Base-by-base conservation (phyloP, 164 flowering plant species). In the Paratinospora sagittata region DNA sequence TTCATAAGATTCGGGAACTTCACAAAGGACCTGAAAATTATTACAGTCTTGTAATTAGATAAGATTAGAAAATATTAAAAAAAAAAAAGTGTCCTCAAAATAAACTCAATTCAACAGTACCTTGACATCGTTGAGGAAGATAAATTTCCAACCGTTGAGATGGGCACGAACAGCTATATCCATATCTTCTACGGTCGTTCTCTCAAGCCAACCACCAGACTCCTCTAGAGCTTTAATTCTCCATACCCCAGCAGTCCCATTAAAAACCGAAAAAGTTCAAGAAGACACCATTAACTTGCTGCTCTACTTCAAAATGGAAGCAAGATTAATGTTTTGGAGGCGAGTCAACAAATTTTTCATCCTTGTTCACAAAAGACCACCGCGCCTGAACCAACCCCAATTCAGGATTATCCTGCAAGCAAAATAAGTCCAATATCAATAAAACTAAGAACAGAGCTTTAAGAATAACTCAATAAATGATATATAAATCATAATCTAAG, bases 211-310 rank as follows among this genome's bases (percentile, higher is more conserved):
- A 21, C 97, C 97, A 14, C 97, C 97, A 37, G 89, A 89, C 7
- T 89, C 93, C 75, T 88, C 97, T 37, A 90, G 75, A 16, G 97
- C 89, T 71, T 86, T 86, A 65, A 87, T 89, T 74, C 95, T 81
- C 95, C 95, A 90, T 67, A 90, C 92, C 37, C 96, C 96, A 33
- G 92, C 92, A 69, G 95, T 90, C 58, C 95, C 94, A 73, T 89
- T 89, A 45, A 89, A n/a, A 89, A 16, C 94, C 92, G 71, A 90
- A 90, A 82, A 90, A 90, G 70, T 86, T 90, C 2, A 90, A 78
- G 79, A 85, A 90, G 24, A 88, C 84, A 2, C 96, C 92, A 79
- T 88, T 88, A 39, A 90, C 96, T 77, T 90, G 96, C 73, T 90
- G 96, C 73, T 89, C 97, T 61, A 90, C 97, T 72, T 90, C 97